phyloP scores from a whole-genome alignment of 2,329 filamentous ascomycete species.

The Exophiala viscosa region DNA sequence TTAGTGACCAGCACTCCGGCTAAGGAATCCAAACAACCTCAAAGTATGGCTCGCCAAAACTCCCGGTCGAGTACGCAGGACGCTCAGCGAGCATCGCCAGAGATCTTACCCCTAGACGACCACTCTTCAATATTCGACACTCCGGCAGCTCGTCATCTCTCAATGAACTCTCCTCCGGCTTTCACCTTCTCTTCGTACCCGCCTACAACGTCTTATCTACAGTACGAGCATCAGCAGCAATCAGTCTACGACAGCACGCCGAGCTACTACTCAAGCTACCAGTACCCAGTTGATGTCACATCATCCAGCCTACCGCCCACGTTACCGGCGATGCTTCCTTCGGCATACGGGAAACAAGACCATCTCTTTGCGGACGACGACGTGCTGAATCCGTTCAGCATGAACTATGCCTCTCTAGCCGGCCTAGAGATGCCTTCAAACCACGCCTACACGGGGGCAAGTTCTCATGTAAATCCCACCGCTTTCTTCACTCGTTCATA shows the following conservation, averaged over 20 bases:
- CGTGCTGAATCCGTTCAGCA: slow-evolving; percentile 57
- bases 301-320: slow-evolving; percentile 39
- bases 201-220: slow-evolving; percentile 25
- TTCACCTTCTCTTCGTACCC: slow-evolving; percentile 25
- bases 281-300: slow-evolving; percentile 39
- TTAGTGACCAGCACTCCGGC: slow-evolving; percentile 39
- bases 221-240: slow-evolving; percentile 24
- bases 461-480: slow-evolving; percentile 44
- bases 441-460: slow-evolving; percentile 36
- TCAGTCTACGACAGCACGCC: slow-evolving; percentile 35
- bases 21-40: slow-evolving; percentile 16
- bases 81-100: slow-evolving; percentile 23
- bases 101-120: slow-evolving; percentile 27
- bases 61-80: slow-evolving; percentile 23
- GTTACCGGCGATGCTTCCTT: slow-evolving; percentile 42
- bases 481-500: slow-evolving; percentile 26
- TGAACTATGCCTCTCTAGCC: slow-evolving; percentile 58
- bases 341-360: slow-evolving; percentile 49
- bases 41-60: slow-evolving; percentile 19
- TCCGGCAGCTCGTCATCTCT: slow-evolving; percentile 19
- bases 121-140: slow-evolving; percentile 23
- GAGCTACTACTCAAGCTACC: slow-evolving; percentile 33
- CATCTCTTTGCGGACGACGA: slow-evolving; percentile 52
- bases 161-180: slow-evolving; percentile 19
- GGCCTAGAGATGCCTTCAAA: slow-evolving; percentile 50